These are phyloP conservation scores for Cercospora sojina DNA, from an alignment of 2,329 filamentous ascomycete species.

Conservation along the genomic window DNA sequence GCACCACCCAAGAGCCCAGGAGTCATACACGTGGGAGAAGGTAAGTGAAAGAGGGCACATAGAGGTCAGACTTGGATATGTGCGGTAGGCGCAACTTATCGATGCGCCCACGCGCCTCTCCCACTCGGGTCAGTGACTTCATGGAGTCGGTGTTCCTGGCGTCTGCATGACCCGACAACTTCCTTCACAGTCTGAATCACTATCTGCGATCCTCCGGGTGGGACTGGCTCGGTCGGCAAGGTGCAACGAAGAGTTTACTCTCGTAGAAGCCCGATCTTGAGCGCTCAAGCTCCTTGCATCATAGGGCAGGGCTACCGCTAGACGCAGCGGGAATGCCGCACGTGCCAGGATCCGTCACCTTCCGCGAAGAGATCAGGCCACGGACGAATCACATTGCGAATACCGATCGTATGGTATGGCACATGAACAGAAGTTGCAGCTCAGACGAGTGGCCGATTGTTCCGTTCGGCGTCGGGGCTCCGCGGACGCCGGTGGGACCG, in stretches of 20 bases:
- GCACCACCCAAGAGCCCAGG: not conserved
- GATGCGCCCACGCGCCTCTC: not conserved
- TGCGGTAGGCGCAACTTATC: not conserved
- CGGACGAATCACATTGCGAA: not conserved
- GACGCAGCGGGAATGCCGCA: not conserved
- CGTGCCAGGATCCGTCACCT: conserved; percentile 11
- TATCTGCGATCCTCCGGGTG: not conserved
- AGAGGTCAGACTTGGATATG: not conserved
- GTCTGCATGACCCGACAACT: not conserved
- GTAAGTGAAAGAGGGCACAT: not conserved
- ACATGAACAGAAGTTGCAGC: conserved; percentile 9
- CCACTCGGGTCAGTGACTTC: conserved; percentile 1
- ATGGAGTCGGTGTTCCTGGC: not conserved
- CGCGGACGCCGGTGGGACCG: not conserved
- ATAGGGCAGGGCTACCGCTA: not conserved
- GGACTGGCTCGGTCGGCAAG: not conserved
- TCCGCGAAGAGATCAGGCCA: conserved; percentile 7
- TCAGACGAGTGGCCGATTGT: not conserved
- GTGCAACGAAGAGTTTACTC: not conserved
- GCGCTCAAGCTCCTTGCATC: not conserved
- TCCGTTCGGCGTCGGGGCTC: not conserved
- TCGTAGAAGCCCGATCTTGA: not conserved
- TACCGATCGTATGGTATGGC: conserved; percentile 7
- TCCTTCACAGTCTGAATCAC: not conserved
- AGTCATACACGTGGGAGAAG: not conserved